Conservation (phyloP, 139 green algal species). For the Chloropicon primus region DNA sequence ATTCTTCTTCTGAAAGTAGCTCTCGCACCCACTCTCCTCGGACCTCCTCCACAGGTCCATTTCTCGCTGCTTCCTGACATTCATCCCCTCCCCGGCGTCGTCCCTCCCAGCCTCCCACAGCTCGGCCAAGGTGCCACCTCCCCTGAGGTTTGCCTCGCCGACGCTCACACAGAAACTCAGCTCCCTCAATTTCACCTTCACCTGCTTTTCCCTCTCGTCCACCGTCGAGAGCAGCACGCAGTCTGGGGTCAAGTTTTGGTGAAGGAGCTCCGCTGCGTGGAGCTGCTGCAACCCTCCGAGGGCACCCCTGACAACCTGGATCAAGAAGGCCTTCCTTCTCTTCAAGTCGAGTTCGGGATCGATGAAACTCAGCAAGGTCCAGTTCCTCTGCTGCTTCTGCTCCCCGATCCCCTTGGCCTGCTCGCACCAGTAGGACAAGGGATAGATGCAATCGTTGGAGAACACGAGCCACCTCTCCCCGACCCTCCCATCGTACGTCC, state of each 20-base stretch:
- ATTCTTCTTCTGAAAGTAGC: background rate
- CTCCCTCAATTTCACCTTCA: background rate
- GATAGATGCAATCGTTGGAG: background rate
- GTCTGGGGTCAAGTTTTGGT: background rate
- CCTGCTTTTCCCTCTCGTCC: background rate
- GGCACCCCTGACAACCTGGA: background rate
- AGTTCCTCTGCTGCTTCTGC: background rate
- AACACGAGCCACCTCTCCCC: background rate
- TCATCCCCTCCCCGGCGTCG: too few relatives aligned
- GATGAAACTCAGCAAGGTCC: background rate
- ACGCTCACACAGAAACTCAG: background rate
- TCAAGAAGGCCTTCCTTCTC: background rate
- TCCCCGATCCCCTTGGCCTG: background rate
- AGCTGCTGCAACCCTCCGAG: background rate
- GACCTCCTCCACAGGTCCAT: background rate
- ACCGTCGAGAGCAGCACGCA: background rate
- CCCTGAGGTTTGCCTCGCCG: background rate
- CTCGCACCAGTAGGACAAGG: background rate
- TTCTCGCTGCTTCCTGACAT: background rate
- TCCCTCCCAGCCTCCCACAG: background rate
- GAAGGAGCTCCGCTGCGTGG: background rate
- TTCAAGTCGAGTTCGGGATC: background rate
- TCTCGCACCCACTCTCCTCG: background rate
- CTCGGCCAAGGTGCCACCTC: background rate
- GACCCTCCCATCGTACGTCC: background rate